phyloP scores from a whole-genome alignment of 257 asterid species.

The Scutellaria minor region DNA sequence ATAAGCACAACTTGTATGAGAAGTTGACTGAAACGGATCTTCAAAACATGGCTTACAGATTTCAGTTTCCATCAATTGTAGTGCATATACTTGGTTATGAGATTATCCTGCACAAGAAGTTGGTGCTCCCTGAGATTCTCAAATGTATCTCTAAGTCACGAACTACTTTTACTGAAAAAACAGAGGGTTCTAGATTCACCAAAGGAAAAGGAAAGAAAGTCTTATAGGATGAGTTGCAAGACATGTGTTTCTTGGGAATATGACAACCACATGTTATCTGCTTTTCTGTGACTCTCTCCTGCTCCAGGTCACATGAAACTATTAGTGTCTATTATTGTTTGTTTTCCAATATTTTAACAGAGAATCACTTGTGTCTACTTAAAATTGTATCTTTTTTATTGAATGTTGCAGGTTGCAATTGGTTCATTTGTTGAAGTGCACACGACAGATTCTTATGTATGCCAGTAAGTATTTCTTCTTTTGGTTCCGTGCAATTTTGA shows the following conservation, averaged over 20 bases:
- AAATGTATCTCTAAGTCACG: slow-evolving; percentile 54
- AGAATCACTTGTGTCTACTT: neutral
- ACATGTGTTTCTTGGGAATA: slow-evolving; percentile 66
- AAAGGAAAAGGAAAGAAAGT: slow-evolving; percentile 33
- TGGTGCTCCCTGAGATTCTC: slow-evolving; percentile 54
- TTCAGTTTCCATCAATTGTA: slow-evolving; percentile 57
- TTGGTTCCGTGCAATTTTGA: too few species aligned
- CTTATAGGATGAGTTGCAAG: slow-evolving; percentile 64
- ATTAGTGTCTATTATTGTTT: neutral
- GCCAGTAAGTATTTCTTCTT: too few species aligned
- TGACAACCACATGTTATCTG: slow-evolving; percentile 40
- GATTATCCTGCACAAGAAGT: slow-evolving; percentile 75
- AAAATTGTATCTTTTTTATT: slow-evolving; percentile 27
- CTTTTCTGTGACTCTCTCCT: slow-evolving; percentile 24
- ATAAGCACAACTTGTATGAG: slow-evolving; percentile 41
- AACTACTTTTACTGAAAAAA: slow-evolving; percentile 43
- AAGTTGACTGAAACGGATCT: slow-evolving; percentile 49
- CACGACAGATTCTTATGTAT: neutral
- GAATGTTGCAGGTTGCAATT: slow-evolving; percentile 67
- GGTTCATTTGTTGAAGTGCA: slow-evolving; percentile 66
- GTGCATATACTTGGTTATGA: slow-evolving; percentile 82
- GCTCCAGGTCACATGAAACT: slow-evolving; percentile 9
- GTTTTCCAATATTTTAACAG: neutral
- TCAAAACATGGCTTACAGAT: slow-evolving; percentile 53
- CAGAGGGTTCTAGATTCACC: slow-evolving; percentile 36